These are phyloP conservation scores for Articulospora tetracladia DNA, from an alignment of 495 filamentous ascomycete genomes.

Conservation along the genomic window DNA sequence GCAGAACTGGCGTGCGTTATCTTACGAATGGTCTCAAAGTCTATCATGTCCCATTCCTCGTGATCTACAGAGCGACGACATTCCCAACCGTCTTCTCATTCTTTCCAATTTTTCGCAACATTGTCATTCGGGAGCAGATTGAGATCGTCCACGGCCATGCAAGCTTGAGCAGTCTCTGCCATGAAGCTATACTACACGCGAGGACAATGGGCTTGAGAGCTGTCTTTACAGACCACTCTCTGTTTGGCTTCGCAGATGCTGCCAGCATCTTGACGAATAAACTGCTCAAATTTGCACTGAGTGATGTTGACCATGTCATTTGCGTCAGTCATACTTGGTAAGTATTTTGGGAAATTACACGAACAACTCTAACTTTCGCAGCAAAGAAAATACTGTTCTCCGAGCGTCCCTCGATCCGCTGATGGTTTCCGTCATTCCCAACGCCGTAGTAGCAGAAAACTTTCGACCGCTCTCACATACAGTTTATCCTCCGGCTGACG, in stretches of 20 bases:
- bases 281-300: conserved; percentile 89
- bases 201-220: conserved; percentile 94
- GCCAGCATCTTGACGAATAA: conserved; percentile 97
- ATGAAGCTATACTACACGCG: conserved; percentile 92
- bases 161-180: conserved; percentile 85
- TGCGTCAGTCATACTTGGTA: conserved; percentile 98
- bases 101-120: conserved; percentile 95
- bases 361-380: conserved; percentile 31
- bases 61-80: conserved; percentile 92
- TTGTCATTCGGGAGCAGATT: conserved; percentile 87
- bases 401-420: conserved; percentile 90
- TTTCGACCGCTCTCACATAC: conserved; percentile 65
- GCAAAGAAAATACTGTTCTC: conserved; percentile 97
- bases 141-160: conserved; percentile 97
- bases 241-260: conserved; percentile 96
- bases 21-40: conserved; percentile 97
- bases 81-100: conserved; percentile 98
- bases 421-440: conserved; percentile 97
- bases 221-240: conserved; percentile 96
- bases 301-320: conserved; percentile 97
- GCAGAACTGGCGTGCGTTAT: conserved; percentile 90
- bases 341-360: neutral
- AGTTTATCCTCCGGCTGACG: conserved; percentile 24
- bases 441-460: conserved; percentile 94
- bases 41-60: conserved; percentile 93